A percentile compares a stretch with the other conserved stretches of the same genome.
phyloP scores from a whole-genome alignment of 768 basidiomycete species.

The Rhodosporidiobolus odoratus region DNA sequence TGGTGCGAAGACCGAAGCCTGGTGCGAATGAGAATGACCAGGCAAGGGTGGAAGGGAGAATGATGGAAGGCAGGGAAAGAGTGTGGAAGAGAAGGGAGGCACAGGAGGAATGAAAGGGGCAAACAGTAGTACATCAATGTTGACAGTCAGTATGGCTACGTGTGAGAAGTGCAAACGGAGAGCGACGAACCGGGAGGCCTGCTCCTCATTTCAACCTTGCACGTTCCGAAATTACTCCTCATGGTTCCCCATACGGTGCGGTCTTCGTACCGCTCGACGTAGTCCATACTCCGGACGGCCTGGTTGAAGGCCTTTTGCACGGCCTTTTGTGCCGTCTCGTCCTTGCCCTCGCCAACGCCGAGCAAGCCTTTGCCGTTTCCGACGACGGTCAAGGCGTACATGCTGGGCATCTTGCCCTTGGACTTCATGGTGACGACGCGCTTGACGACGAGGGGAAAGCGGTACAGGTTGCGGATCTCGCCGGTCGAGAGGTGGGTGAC shows the following conservation, averaged over 20 bases:
- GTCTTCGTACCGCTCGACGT: constrained; percentile 85
- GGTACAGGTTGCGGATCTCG: constrained; percentile 47
- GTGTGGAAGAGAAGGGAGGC: not conserved
- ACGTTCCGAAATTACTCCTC: constrained; percentile 75
- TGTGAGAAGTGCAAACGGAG: not conserved
- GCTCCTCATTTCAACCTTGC: constrained; percentile 66
- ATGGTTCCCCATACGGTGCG: constrained; percentile 94
- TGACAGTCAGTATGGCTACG: too few species aligned
- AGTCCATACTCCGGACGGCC: constrained; percentile 85
- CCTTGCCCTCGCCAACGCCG: constrained; percentile 76
- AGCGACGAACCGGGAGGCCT: constrained; percentile 48
- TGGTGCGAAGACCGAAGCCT: constrained; percentile 87
- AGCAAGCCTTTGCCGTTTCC: constrained; percentile 80
- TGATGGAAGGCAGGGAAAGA: not conserved
- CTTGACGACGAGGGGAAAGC: constrained; percentile 47
- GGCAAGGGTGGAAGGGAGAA: not conserved
- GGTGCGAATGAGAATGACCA: constrained; percentile 42
- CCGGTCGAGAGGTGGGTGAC: constrained; percentile 44
- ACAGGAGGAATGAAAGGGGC: too few species aligned
- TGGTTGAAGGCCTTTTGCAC: constrained; percentile 57
- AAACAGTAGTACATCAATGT: not conserved
- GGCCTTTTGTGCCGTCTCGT: constrained; percentile 56
- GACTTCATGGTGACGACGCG: constrained; percentile 82
- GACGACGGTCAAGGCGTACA: constrained; percentile 62
- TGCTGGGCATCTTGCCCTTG: constrained; percentile 76